Base-by-base conservation (phyloP, 1,284 basidiomycete species). In the Ceratobasidium sp. region DNA sequence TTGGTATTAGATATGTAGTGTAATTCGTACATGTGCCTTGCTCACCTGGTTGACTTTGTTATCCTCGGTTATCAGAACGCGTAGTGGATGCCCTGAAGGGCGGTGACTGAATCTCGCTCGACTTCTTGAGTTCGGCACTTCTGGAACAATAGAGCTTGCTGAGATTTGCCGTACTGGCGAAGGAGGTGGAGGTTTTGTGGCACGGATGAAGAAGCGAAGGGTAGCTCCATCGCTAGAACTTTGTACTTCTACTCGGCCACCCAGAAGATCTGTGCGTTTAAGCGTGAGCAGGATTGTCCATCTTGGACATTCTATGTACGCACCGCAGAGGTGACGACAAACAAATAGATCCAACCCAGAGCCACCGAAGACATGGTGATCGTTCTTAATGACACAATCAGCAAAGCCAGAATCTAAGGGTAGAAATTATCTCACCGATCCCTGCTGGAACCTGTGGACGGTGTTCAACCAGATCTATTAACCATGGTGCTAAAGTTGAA, bases 61-160 rank as follows among this genome's bases (percentile, higher is more conserved):
- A 33, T 82, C 81, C 58, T 82, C 81, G 7, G 81, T 82, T 39
- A 82, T 80, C 15, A 82, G 76, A 58, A 82, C 67, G 54, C 75
- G 76, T 33, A 75, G 54, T 17, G 10, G 11, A 11, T 17, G 42
- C 42, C 17, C 17, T 45, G 42, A 45, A 45, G 42, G 1, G 7
- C 11, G n/a, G n/a, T n/a, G 42, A 17, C 42, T 45, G 10, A 17
- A 17, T 8, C 3, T 17, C 42, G 42, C 7, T 17, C 17, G 42
- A 8, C n/a, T n/a, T n/a, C n/a, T n/a, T n/a, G n/a, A n/a, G n/a
- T n/a, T n/a, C n/a, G n/a, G n/a, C n/a, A 17, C 42, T 45, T 17
- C 42, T 45, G 2, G 42, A 45, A 17, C 7, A 8, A 45, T 17
- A 45, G 3, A 11, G 42, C 42, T 45, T 17, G 42, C 7, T 2